These are phyloP conservation scores for Candida coleopterorum DNA, from an alignment of 805 yeast species.

Conservation along the genomic window DNA sequence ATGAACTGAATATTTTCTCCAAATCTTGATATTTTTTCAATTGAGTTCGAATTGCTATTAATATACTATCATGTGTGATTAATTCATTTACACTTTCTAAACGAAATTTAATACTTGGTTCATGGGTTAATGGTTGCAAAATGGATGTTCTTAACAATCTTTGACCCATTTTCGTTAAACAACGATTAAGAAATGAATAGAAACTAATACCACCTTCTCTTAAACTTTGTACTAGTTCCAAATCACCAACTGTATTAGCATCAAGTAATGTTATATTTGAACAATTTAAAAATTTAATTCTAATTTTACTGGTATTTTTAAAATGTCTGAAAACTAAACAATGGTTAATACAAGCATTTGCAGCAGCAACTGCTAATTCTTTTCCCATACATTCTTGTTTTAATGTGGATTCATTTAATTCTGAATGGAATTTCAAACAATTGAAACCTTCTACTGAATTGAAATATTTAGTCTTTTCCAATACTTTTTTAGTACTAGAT, in stretches of 20 bases:
- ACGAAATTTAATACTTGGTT: constrained; percentile 28
- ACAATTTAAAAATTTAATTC: constrained; percentile 33
- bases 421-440: background rate
- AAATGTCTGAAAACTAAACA: background rate
- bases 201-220: constrained; percentile 25
- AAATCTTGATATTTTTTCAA: constrained; percentile 8
- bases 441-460: constrained; percentile 6
- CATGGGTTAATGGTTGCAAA: constrained; percentile 45
- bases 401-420: background rate
- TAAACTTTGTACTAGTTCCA: constrained; percentile 36
- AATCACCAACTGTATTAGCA: constrained; percentile 27
- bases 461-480: constrained; percentile 3
- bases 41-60: constrained; percentile 7
- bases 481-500: background rate
- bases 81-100: constrained; percentile 35
- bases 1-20: constrained; percentile 27
- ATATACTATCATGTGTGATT: constrained; percentile 10
- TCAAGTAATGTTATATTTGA: constrained; percentile 43
- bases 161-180: constrained; percentile 45
- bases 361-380: constrained; percentile 8
- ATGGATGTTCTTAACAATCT: constrained; percentile 37
- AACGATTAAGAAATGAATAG: constrained; percentile 30
- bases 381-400: constrained; percentile 5
- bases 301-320: constrained; percentile 14
- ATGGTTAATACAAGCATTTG: constrained; percentile 8